Evolutionary conservation across 1,284 basidiomycete genomes (phyloP).

Genomic region (Volvariella surrecta): DNA sequence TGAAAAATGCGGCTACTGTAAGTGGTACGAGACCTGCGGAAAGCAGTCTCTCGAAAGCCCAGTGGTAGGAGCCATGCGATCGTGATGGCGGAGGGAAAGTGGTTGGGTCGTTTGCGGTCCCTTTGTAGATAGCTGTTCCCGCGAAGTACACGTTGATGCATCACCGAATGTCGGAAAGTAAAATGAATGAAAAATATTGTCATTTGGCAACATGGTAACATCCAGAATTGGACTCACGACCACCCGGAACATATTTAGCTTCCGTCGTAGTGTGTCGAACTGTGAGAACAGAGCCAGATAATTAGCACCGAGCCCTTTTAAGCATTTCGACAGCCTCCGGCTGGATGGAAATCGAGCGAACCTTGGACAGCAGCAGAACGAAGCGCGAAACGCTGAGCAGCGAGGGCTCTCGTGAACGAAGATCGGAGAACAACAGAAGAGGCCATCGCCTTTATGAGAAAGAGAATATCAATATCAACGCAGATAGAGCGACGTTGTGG

Average conservation of each 20-base stretch:
- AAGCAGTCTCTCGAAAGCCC: conserved; percentile 93
- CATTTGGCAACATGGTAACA: too few relatives aligned
- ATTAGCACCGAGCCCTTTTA: conserved; percentile 8
- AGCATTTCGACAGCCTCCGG: conserved; percentile 1
- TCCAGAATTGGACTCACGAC: conserved; percentile 66
- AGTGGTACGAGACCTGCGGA: conserved; percentile 85
- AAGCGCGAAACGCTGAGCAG: conserved; percentile 28
- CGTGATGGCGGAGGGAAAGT: conserved; percentile 78
- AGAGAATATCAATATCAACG: conserved; percentile 4
- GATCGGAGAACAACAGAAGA: conserved; percentile 41
- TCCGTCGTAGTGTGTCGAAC: conserved; percentile 16
- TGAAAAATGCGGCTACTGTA: conserved; percentile 74
- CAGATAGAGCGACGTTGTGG: not conserved
- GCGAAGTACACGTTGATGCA: too few relatives aligned
- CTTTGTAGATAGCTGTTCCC: conserved; percentile 85
- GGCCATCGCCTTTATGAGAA: conserved; percentile 32
- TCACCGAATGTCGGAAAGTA: conserved; percentile 1
- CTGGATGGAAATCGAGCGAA: conserved; percentile 11
- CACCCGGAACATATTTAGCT: conserved; percentile 51
- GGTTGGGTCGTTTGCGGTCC: conserved; percentile 94
- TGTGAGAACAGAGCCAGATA: too few relatives aligned
- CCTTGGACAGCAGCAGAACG: conserved; percentile 27
- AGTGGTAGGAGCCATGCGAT: conserved; percentile 92
- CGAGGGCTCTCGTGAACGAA: conserved; percentile 34
- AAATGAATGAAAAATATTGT: conserved; percentile 1